Evolutionary conservation across 2,329 filamentous ascomycete genomes (phyloP).

Genomic region (Nemania abortiva): DNA sequence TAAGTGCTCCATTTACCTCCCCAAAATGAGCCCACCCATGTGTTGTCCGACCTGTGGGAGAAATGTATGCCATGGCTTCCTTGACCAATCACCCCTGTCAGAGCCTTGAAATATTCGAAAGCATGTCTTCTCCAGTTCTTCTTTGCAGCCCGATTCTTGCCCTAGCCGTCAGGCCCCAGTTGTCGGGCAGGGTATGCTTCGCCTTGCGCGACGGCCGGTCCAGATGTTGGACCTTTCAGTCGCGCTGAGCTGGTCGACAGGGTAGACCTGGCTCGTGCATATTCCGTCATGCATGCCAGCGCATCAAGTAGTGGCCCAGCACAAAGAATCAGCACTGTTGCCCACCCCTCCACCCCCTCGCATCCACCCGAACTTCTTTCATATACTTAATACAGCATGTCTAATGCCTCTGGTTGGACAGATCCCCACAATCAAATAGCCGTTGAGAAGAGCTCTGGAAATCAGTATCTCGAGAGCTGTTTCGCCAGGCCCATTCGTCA

Average conservation of each 20-base stretch:
- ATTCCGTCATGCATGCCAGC: conserved; percentile 71
- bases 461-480: conserved; percentile 50
- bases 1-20: conserved; percentile 47
- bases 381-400: conserved; percentile 56
- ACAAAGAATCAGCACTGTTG: conserved; percentile 54
- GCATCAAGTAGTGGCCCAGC: conserved; percentile 63
- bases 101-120: conserved; percentile 45
- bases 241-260: conserved; percentile 59
- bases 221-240: conserved; percentile 49
- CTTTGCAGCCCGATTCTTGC: conserved; percentile 44
- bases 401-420: conserved; percentile 60
- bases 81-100: conserved; percentile 46
- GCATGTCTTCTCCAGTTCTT: conserved; percentile 41
- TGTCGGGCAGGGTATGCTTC: conserved; percentile 49
- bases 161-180: conserved; percentile 44
- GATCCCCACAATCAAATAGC: conserved; percentile 54
- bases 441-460: conserved; percentile 50
- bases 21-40: conserved; percentile 47
- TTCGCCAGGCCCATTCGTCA: conserved; percentile 52
- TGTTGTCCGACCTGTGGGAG: conserved; percentile 47
- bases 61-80: conserved; percentile 44
- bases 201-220: conserved; percentile 52
- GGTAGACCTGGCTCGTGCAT: conserved; percentile 64
- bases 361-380: conserved; percentile 53
- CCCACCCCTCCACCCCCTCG: conserved; percentile 51